Conservation (phyloP, 2,329 filamentous ascomycete genomes). For the Aureobasidium sp. region DNA sequence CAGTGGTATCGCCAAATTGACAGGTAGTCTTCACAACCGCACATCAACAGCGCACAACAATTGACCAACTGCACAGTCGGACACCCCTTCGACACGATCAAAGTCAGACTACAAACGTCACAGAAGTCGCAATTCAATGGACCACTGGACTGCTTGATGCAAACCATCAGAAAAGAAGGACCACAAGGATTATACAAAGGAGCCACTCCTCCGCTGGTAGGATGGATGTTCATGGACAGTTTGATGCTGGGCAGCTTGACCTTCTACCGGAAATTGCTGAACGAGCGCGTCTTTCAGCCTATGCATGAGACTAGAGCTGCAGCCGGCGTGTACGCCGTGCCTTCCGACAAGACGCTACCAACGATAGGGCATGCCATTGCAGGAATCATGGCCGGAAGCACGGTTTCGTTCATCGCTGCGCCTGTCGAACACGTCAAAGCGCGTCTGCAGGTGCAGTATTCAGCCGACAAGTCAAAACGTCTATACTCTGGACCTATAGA, state of each 20-base stretch:
- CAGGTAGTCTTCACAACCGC: slow-evolving; percentile 49
- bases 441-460: slow-evolving; percentile 88
- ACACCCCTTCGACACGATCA: slow-evolving; percentile 87
- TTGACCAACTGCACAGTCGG: slow-evolving; percentile 38
- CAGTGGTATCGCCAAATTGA: slow-evolving; percentile 83
- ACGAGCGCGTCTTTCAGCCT: slow-evolving; percentile 69
- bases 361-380: slow-evolving; percentile 78
- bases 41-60: not conserved
- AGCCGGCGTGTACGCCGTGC: slow-evolving; percentile 20
- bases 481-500: slow-evolving; percentile 84
- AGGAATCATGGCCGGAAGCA: slow-evolving; percentile 77
- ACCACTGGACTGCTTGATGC: slow-evolving; percentile 74
- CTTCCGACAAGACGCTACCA: slow-evolving; percentile 50
- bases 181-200: slow-evolving; percentile 86
- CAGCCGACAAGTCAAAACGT: slow-evolving; percentile 66
- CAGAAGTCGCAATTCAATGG: slow-evolving; percentile 70
- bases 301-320: slow-evolving; percentile 24
- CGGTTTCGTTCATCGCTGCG: slow-evolving; percentile 86
- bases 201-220: slow-evolving; percentile 74
- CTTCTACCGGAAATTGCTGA: slow-evolving; percentile 77
- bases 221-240: slow-evolving; percentile 98
- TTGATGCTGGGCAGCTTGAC: slow-evolving; percentile 89
- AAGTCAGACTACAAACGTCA: slow-evolving; percentile 90
- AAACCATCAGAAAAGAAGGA: slow-evolving; percentile 82
- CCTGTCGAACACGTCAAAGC: slow-evolving; percentile 95